Base-by-base conservation (phyloP, 192 early-diverging fungal genomes). In the Linnemannia schmuckeri region DNA sequence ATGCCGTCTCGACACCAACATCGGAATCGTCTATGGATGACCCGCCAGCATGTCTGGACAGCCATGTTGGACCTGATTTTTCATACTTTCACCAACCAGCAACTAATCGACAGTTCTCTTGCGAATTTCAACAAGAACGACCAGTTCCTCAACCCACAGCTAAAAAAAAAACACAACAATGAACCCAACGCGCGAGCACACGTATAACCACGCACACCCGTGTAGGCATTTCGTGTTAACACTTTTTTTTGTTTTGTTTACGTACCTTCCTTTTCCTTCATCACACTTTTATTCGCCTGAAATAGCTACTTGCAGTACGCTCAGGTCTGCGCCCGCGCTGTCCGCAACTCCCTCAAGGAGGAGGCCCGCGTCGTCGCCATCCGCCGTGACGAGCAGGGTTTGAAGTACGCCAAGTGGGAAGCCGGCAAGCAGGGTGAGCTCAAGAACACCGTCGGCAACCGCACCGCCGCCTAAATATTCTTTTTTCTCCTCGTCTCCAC, bases 251-350 rank as follows among this genome's bases (percentile, higher is more conserved):
- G 17, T 52, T 52, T 52, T 52, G 49, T 18, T 52, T 18, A 22
- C 49, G 49, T 6, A 52, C 18, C 18, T 3, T 22, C 18, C 20
- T 52, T 22, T 37, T 37, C 37, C 37, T 37, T 37, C 37, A 17
- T 17, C 4, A 18, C 18, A 15, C 15, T 57, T 40, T 22, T 55
- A n/a, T 75, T 73, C 12, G 22, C 24, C 4, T 69, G 52, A 22
- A 42, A 71, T 78, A 97, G 97, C 85, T 98, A 98, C 91, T 91
- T 98, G 79, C 93, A 96, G 88, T 96, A 96, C 91, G 90, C 93
- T 79, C 94, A 96, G 90, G 93, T 97, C 83, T 93, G 94, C 84
- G 95, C 97, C 76, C 90, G 91, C 66, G 94, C 95, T 76, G 92
- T 97, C 76, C 95, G 97, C 82, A 95, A 94, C 91, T 90, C 94